Evolutionary conservation across 148 eudicot species (phyloP).

Genomic region (Polygonum maritimum): DNA sequence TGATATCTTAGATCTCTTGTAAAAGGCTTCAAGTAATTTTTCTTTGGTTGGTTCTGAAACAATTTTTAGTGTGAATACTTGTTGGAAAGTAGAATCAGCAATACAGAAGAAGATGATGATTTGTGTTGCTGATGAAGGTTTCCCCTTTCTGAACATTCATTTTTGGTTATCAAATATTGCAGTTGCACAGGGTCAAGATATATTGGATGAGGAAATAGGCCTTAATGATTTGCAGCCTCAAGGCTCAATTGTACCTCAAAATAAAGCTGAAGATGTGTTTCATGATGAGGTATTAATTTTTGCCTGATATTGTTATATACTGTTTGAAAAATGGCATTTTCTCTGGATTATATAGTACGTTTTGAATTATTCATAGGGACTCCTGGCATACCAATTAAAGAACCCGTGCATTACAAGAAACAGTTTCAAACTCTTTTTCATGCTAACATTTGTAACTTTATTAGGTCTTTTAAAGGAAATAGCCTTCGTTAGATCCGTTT

Average conservation of each 20-base stretch:
- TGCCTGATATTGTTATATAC: not conserved
- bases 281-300: slow-evolving; percentile 21
- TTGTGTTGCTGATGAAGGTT: not conserved
- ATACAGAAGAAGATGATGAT: not conserved
- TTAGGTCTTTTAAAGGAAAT: not conserved
- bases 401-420: not conserved
- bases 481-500: not conserved
- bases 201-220: slow-evolving; percentile 24
- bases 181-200: slow-evolving; percentile 31
- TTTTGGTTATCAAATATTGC: slow-evolving; percentile 15
- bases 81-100: not conserved
- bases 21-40: no score
- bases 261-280: slow-evolving; percentile 20
- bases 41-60: not conserved
- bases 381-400: not conserved
- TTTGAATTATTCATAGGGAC: not conserved
- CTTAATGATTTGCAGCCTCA: slow-evolving; percentile 15
- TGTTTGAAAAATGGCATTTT: not conserved
- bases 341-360: not conserved
- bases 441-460: not conserved
- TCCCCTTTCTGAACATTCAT: not conserved
- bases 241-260: slow-evolving; percentile 31
- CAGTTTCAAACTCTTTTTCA: not conserved
- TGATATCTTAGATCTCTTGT: not conserved
- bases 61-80: not conserved